These are phyloP conservation scores for Alternaria brassicae DNA, from an alignment of 2,329 filamentous ascomycete species.

Conservation along the genomic window DNA sequence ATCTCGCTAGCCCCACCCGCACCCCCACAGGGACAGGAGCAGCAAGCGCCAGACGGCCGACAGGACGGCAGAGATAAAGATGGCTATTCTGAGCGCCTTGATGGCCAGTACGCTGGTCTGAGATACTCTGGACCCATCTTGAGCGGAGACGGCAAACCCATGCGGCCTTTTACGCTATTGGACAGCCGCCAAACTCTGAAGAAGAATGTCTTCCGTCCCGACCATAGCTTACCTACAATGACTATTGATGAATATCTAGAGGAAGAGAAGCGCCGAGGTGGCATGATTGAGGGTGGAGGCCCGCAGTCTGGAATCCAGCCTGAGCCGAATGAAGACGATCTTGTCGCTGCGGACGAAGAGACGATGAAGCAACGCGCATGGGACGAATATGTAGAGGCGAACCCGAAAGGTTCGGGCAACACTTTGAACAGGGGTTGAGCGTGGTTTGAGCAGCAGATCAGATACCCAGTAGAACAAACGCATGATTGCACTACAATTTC, in stretches of 20 bases:
- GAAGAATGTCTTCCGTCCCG: conserved; percentile 83
- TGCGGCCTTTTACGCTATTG: conserved; percentile 89
- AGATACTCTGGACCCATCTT: conserved; percentile 73
- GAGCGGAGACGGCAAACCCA: conserved; percentile 78
- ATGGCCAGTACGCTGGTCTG: conserved; percentile 57
- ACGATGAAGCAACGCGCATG: conserved; percentile 93
- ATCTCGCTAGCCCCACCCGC: conserved; percentile 73
- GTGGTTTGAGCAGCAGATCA: conserved; percentile 1
- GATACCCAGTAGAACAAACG: conserved; percentile 19
- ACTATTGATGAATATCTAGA: conserved; percentile 97
- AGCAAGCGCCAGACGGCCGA: conserved; percentile 54
- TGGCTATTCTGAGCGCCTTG: conserved; percentile 76
- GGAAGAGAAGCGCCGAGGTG: conserved; percentile 82
- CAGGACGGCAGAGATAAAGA: conserved; percentile 58
- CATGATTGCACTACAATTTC: background rate
- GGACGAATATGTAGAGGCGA: conserved; percentile 93
- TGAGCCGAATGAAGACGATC: conserved; percentile 86
- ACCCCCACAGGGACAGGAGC: conserved; percentile 51
- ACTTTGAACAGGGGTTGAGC: conserved; percentile 76
- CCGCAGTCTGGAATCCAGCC: conserved; percentile 72
- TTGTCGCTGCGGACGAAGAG: conserved; percentile 85
- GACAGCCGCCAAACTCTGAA: conserved; percentile 77
- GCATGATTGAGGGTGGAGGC: conserved; percentile 90
- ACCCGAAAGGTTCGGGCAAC: conserved; percentile 84
- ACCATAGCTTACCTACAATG: conserved; percentile 96